A percentile compares a stretch with the other conserved stretches of the same genome.
Conservation (phyloP, 257 asterid species). For the Mitragyna speciosa region DNA sequence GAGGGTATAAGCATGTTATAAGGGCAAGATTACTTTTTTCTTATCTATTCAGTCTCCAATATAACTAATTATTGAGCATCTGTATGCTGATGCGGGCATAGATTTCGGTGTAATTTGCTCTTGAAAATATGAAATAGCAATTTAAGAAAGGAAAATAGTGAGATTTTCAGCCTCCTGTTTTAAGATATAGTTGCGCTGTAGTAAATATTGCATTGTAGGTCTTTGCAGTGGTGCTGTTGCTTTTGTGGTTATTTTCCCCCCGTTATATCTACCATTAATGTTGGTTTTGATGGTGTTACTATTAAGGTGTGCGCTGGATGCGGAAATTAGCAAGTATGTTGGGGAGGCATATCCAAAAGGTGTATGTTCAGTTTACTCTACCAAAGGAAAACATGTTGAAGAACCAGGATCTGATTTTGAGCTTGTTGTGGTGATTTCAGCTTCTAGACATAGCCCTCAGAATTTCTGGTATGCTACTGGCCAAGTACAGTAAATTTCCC, state of each 20-base stretch:
- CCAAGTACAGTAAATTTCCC: background rate
- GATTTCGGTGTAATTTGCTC: no score
- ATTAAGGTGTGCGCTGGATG: constrained; percentile 77
- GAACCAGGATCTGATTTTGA: constrained; percentile 84
- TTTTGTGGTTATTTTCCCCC: background rate
- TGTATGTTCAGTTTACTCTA: constrained; percentile 77
- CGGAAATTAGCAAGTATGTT: constrained; percentile 77
- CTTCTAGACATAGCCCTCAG: constrained; percentile 91
- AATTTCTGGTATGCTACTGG: constrained; percentile 70
- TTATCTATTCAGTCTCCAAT: background rate
- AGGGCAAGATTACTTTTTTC: background rate
- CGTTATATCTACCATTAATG: background rate
- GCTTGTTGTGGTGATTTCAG: constrained; percentile 89
- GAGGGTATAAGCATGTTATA: background rate
- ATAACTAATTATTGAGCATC: background rate
- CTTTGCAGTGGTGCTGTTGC: no score
- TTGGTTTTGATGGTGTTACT: constrained; percentile 21
- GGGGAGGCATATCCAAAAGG: constrained; percentile 91
- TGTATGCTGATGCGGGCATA: background rate
- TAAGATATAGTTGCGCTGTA: constrained; percentile 3
- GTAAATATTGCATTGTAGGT: no score
- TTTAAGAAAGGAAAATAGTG: background rate
- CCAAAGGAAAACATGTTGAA: constrained; percentile 76
- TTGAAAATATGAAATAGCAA: background rate
- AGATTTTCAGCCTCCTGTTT: background rate